A percentile compares a stretch with the other conserved stretches of the same genome.
Conservation (phyloP, 192 early-diverging fungal genomes). For the Coemansia sp. region DNA sequence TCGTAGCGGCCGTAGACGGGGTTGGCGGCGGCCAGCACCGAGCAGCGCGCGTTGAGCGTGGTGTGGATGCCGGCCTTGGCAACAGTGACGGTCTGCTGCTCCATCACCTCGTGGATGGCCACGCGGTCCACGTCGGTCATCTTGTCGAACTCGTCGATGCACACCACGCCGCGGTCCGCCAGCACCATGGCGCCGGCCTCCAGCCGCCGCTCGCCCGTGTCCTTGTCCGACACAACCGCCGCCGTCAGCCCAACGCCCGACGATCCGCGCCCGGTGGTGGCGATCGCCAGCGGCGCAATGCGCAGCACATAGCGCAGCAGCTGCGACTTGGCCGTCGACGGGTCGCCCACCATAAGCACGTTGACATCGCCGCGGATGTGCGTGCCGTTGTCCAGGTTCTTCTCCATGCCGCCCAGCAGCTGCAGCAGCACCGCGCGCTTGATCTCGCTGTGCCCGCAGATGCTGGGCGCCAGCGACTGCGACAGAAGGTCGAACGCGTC, state of each 20-base stretch:
- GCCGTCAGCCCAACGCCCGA: constrained; percentile 98
- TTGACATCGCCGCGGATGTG: constrained; percentile 98
- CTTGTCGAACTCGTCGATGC: constrained; percentile 99
- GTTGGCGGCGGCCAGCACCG: constrained; percentile 97
- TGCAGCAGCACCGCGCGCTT: constrained; percentile 93
- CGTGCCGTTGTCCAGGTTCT: constrained; percentile 92
- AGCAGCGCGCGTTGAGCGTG: constrained; percentile 94
- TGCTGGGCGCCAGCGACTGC: constrained; percentile 85
- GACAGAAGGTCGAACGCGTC: constrained; percentile 82
- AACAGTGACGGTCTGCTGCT: constrained; percentile 98
- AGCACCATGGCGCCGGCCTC: constrained; percentile 99
- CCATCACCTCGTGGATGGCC: constrained; percentile 99
- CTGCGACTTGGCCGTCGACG: constrained; percentile 99
- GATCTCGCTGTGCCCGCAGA: constrained; percentile 89
- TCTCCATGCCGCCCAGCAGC: constrained; percentile 88
- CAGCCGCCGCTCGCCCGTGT: constrained; percentile 88
- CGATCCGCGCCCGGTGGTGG: constrained; percentile 94
- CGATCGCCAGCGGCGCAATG: constrained; percentile 93
- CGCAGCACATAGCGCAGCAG: constrained; percentile 93
- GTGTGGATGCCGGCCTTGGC: constrained; percentile 99
- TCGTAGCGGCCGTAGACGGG: constrained; percentile 91
- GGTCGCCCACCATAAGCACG: constrained; percentile 97
- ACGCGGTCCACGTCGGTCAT: constrained; percentile 97
- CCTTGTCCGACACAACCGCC: constrained; percentile 92
- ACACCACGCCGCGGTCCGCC: constrained; percentile 94